Conservation (phyloP, 2,329 filamentous ascomycete species). For the Botryotinia globosa region DNA sequence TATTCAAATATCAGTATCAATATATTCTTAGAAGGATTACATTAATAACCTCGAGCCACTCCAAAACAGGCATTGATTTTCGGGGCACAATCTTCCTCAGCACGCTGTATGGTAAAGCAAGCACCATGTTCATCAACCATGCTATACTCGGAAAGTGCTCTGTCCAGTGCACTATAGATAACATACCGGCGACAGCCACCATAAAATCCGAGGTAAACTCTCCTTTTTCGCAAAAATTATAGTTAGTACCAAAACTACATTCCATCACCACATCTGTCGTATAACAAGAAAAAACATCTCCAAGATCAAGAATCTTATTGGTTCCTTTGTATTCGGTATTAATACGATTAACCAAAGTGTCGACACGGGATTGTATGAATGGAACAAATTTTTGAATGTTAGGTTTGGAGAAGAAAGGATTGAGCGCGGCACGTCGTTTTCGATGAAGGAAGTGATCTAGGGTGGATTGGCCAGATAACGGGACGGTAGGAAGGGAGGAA, state of each 20-base stretch:
- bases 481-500: slow-evolving; percentile 12
- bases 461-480: slow-evolving; percentile 22
- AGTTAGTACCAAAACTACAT: slow-evolving; percentile 26
- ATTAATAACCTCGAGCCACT: slow-evolving; percentile 11
- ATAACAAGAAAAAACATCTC: slow-evolving; percentile 7
- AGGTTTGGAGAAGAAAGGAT: slow-evolving; percentile 29
- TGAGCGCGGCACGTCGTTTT: slow-evolving; percentile 26
- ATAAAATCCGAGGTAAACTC: slow-evolving; percentile 9
- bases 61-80: neutral
- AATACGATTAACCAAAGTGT: neutral
- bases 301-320: neutral
- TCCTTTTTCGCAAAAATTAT: slow-evolving; percentile 6
- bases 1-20: neutral
- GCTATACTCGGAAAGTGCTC: slow-evolving; percentile 7
- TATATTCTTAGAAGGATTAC: too few species aligned
- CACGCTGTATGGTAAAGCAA: slow-evolving; percentile 6
- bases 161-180: slow-evolving; percentile 9
- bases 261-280: slow-evolving; percentile 33
- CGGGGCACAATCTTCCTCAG: neutral
- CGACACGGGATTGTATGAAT: slow-evolving; percentile 14
- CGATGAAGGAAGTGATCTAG: slow-evolving; percentile 28
- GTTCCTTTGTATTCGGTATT: slow-evolving; percentile 13
- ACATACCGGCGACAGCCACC: neutral
- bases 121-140: neutral
- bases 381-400: slow-evolving; percentile 18